Evolutionary conservation across 2,329 filamentous ascomycete genomes (phyloP).

Genomic region (Drechmeria coniospora): DNA sequence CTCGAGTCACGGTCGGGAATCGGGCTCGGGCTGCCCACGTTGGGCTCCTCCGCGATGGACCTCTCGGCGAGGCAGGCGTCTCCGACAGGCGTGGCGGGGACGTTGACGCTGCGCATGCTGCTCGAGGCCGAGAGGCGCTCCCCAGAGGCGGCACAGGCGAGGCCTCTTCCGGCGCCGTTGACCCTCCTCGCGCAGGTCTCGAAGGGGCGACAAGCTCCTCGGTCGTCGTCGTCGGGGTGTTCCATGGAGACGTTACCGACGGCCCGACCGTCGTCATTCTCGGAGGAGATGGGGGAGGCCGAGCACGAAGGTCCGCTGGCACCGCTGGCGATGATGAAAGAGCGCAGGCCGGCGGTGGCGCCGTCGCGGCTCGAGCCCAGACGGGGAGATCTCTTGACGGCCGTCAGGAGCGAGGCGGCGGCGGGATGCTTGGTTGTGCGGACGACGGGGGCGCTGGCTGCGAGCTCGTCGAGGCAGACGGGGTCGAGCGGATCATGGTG

Average conservation of each 20-base stretch:
- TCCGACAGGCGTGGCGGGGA: slow-evolving; percentile 11
- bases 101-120: slow-evolving; percentile 15
- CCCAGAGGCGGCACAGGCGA: slow-evolving; percentile 62
- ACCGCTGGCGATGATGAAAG: slow-evolving; percentile 37
- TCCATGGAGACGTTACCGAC: slow-evolving; percentile 49
- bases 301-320: slow-evolving; percentile 39
- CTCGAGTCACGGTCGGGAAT: slow-evolving; percentile 58
- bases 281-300: slow-evolving; percentile 37
- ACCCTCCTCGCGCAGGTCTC: slow-evolving; percentile 49
- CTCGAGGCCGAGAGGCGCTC: slow-evolving; percentile 33
- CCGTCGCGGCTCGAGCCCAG: slow-evolving; percentile 36
- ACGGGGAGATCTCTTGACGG: slow-evolving; percentile 32
- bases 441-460: slow-evolving; percentile 54
- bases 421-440: slow-evolving; percentile 71
- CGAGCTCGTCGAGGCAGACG: slow-evolving; percentile 40
- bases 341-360: slow-evolving; percentile 40
- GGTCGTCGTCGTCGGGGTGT: slow-evolving; percentile 34
- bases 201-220: slow-evolving; percentile 36
- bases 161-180: slow-evolving; percentile 35
- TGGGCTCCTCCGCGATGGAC: slow-evolving; percentile 40
- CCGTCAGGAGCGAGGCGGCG: slow-evolving; percentile 57
- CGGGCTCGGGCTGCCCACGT: slow-evolving; percentile 26
- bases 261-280: slow-evolving; percentile 35
- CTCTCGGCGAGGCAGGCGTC: slow-evolving; percentile 36
- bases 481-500: slow-evolving; percentile 31